phyloP scores from a whole-genome alignment of 2,329 filamentous ascomycete genomes.

The Stagonosporopsis vannaccii region DNA sequence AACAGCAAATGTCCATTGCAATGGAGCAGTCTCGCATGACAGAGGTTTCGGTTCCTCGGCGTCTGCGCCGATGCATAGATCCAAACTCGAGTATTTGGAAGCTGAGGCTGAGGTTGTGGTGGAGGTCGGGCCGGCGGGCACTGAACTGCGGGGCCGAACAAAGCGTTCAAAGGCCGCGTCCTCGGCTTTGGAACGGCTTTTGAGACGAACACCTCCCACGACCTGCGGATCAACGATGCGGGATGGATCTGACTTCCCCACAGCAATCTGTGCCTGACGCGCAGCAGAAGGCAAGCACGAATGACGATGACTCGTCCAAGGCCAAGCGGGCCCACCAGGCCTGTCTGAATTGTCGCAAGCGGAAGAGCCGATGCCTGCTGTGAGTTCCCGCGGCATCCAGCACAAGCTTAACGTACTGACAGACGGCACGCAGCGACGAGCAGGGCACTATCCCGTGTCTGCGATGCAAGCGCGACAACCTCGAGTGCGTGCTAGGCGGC shows the following conservation, averaged over 20 bases:
- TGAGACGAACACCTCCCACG: conserved; percentile 13
- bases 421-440: conserved; percentile 50
- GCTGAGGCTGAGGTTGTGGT: neutral
- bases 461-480: conserved; percentile 64
- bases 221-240: conserved; percentile 6
- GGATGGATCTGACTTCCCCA: conserved; percentile 18
- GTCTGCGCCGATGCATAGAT: neutral
- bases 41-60: neutral
- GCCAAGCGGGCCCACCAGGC: conserved; percentile 36
- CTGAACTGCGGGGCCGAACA: conserved; percentile 1
- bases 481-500: conserved; percentile 66
- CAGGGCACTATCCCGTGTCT: conserved; percentile 62
- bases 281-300: conserved; percentile 5
- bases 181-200: conserved; percentile 7
- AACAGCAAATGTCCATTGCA: neutral
- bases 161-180: conserved; percentile 1
- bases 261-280: conserved; percentile 15
- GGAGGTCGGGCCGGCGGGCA: conserved; percentile 1
- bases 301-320: conserved; percentile 29
- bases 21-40: neutral
- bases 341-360: conserved; percentile 48
- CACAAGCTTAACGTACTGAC: conserved; percentile 8
- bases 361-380: conserved; percentile 51
- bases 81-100: neutral
- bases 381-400: conserved; percentile 28